Base-by-base conservation (phyloP, 345 rosid species). In the Eucalyptus rudis region DNA sequence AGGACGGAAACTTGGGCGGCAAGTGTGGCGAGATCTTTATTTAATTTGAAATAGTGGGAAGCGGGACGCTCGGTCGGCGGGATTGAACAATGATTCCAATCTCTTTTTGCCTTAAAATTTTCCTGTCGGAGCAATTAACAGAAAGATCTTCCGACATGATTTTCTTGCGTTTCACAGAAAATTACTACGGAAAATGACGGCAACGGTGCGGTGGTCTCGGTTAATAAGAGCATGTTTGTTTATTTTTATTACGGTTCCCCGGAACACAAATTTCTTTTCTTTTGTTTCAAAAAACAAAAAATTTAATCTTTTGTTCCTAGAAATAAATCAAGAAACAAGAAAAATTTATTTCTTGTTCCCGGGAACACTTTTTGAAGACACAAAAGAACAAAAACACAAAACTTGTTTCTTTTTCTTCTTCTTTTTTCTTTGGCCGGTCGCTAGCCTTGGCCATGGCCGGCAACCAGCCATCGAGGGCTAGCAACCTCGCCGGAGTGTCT, bases 161-260 rank as follows among this genome's bases (percentile, higher is more conserved):
- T 29, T n/a, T 62, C 5, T 62, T 29, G 36, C 19, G 19, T 14
- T 62, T 62, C 36, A 29, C 15, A 62, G 36, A 62, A n/a, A 62
- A 62, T 27, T 13, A 13, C 71, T 62, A 29, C 9, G 1, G 36
- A 62, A n/a, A n/a, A 15, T 27, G 71, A 29, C 3, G 10, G 33
- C 71, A 29, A 62, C 3, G 36, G 19, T 62, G 71, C 71, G 31
- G 71, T 13, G 15, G 33, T 15, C 71, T 13, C 5, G 9, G 36
- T 62, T 62, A 54, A 51, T 51, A 1, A 40, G 5, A 1, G 43
- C 43, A 5, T 1, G 5, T 40, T 40, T 40, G 43, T 40, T 40
- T 40, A 4, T 40, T 40, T 40, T 40, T 40, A 1, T 40, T 40
- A 1, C 1, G 1, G 1, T 40, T 40, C 5, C 43, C 1, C 5